These are phyloP conservation scores for Diplocarpon mali DNA, from an alignment of 2,329 filamentous ascomycete species.

Conservation along the genomic window DNA sequence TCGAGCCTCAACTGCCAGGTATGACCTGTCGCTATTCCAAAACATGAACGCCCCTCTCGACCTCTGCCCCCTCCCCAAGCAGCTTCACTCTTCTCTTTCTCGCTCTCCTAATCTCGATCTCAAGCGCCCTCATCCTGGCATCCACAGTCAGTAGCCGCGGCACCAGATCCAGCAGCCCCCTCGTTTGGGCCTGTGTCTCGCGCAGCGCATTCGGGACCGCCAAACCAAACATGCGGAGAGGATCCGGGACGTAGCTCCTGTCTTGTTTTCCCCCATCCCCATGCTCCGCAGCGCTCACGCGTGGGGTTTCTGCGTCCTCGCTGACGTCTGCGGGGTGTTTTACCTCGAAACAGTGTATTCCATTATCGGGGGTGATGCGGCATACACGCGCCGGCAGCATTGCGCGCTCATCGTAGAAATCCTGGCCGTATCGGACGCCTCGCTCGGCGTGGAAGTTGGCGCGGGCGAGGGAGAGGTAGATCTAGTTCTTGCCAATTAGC, in stretches of 20 bases:
- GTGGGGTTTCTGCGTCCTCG: conserved; percentile 23
- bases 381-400: conserved; percentile 49
- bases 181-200: background rate
- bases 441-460: conserved; percentile 63
- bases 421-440: conserved; percentile 53
- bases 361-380: conserved; percentile 27
- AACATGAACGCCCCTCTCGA: background rate
- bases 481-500: conserved; percentile 7
- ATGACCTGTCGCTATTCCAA: too few species aligned
- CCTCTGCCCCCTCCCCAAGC: background rate
- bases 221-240: conserved; percentile 45
- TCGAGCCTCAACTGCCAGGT: too few species aligned
- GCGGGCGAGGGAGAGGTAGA: conserved; percentile 41
- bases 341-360: background rate
- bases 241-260: conserved; percentile 32
- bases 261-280: background rate
- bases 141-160: conserved; percentile 44
- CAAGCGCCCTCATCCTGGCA: conserved; percentile 48
- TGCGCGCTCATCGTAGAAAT: conserved; percentile 57
- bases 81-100: conserved; percentile 28
- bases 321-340: background rate
- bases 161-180: conserved; percentile 30
- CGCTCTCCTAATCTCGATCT: conserved; percentile 54
- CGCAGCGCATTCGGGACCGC: background rate
- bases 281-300: conserved; percentile 12